Evolutionary conservation across 805 yeast species (phyloP), one percentile per base, ranked within the genome.

Genomic region (Wickerhamomyces ciferrii): DNA sequence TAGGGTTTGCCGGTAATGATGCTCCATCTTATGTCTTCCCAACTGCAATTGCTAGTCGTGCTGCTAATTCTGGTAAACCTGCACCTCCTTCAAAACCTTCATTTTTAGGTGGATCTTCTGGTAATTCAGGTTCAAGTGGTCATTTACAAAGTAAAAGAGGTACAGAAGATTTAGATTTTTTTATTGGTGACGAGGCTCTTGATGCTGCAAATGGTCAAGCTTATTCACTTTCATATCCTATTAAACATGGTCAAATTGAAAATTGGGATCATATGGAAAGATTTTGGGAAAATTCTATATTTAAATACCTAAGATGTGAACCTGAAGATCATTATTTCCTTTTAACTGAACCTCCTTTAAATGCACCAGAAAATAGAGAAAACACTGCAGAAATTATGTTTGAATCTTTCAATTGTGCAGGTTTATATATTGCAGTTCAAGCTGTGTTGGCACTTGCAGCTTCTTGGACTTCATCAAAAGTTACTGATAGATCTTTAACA

Each of bases 181-280:
- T 77, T 66, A 94, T 94, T 59, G 99, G 99, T 31, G 94, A 94
- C 59, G 98, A 92, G 66, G 99, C 99, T 1, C 61, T 94, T 39
- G 78, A 77, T 44, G 96, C 96, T 14, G 85, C 97, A n/a, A 84
- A 81, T 57, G 96, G 96, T 6, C 89, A 96, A 52, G 75, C 88
- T 25, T 94, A 94, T 68, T 84, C 91, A 25, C 72, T 94, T 48
- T 79, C 82, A 52, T 94, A 94, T 61, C 99, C 99, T 18, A 90
- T 94, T 50, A 85, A 90, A 67, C 99, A 94, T 63, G 99, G 99
- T 23, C 99, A 94, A 72, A 86, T 94, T 52, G 99, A 94, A 67
- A 89, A 94, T 67, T 94, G 99, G 99, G 99, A 94, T 70, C 97
- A 94, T 63, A 94, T 94, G 99, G 99, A 94, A 68, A 78, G 99